Evolutionary conservation across 805 yeast genomes (phyloP), one percentile per base, ranked within the genome.

Genomic region (Millerago galiae): DNA sequence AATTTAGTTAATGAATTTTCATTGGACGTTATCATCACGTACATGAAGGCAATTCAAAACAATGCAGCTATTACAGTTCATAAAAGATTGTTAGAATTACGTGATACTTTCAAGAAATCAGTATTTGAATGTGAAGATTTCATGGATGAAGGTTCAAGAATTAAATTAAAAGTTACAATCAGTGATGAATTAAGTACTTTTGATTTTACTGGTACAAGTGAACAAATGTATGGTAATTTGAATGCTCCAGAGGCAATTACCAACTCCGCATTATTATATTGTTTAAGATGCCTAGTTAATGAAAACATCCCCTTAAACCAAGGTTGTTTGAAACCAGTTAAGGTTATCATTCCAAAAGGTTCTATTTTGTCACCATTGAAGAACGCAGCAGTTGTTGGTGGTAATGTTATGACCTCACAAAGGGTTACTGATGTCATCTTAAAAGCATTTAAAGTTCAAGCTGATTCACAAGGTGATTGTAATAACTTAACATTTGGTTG

Each of bases 401-500:
- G 96, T 8, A 91, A 91, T 60, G 98, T 91, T 8, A 83, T 90
- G 64, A 91, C 98, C 1, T 83, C 96, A 2, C 98, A 93, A 62
- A 74, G 97, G 53, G 79, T 93, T 37, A 89, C 95, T 0, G 97
- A 90, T 62, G 91, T 85, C 2, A 77, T 93, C 33, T 69, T 91
- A 55, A 82, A 81, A 54, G 93, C 98, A 0, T 89, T 93, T 60
- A 72, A 76, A 47, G 88, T 89, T 5, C 84, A 88, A 68, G 97
- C 97, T 2, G 96, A 89, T 50, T 89, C 97, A 1, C 98, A 91
- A 64, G 96, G 97, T 34, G 89, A 93, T 46, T 87, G 96, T 61
- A 91, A 93, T 63, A 93, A 91, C 63, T 77, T 91, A 53, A 90
- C 96, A 0, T 91, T 90, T 67, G 97, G 97, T 18, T 77, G 75